These are phyloP conservation scores for Fusarium sp. DNA, from an alignment of 2,329 filamentous ascomycete species.

Conservation along the genomic window DNA sequence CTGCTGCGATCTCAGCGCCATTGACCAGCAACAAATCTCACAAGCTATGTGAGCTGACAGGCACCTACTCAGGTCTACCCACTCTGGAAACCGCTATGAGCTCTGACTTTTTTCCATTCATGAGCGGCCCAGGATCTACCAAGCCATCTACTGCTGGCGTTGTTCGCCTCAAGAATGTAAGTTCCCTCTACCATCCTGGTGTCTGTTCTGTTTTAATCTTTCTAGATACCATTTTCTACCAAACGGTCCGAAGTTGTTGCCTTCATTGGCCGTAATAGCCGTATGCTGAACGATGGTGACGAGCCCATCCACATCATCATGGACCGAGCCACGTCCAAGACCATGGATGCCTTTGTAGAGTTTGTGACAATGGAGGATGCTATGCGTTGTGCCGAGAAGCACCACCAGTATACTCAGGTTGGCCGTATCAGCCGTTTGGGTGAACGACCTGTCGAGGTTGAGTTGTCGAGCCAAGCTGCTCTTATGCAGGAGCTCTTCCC, in stretches of 20 bases:
- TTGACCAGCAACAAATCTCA: conserved; percentile 50
- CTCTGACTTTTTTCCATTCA: conserved; percentile 59
- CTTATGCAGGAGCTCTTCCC: conserved; percentile 74
- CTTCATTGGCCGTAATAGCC: conserved; percentile 68
- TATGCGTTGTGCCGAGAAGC: conserved; percentile 62
- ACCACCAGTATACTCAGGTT: conserved; percentile 53
- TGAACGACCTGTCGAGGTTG: conserved; percentile 67
- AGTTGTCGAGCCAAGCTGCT: conserved; percentile 65
- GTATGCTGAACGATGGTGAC: conserved; percentile 63
- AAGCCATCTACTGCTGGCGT: conserved; percentile 55
- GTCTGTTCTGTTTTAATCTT: neutral
- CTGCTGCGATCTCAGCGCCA: conserved; percentile 9
- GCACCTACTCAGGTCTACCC: conserved; percentile 51
- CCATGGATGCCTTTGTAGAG: conserved; percentile 70
- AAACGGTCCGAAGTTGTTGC: conserved; percentile 67
- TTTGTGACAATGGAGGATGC: conserved; percentile 66
- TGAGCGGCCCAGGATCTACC: conserved; percentile 52
- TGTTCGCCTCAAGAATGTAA: conserved; percentile 63
- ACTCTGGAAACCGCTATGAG: conserved; percentile 52
- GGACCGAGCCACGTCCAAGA: conserved; percentile 72
- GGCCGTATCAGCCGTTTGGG: conserved; percentile 64
- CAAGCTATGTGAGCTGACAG: conserved; percentile 54
- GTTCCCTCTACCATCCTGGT: conserved; percentile 36
- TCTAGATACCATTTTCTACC: conserved; percentile 68
- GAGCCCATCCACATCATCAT: conserved; percentile 73